A percentile compares a stretch with the other conserved stretches of the same genome.
These are phyloP conservation scores for Cubamyces lactineus DNA, from an alignment of 768 basidiomycete species.

Conservation along the genomic window DNA sequence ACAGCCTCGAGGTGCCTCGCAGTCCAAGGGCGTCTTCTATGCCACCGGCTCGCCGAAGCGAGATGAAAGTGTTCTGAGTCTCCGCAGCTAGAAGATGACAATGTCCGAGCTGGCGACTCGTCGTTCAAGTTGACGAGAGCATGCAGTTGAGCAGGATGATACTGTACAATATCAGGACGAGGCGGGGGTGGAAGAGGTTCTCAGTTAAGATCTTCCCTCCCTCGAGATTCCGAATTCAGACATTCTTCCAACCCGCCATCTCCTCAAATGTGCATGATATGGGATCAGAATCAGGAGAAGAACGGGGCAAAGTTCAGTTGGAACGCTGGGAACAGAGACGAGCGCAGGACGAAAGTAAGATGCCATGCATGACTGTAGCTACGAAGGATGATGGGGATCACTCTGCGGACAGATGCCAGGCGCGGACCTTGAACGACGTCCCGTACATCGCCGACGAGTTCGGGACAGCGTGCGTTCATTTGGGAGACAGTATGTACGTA, in stretches of 20 bases:
- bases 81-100: background rate
- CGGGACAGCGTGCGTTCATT: background rate
- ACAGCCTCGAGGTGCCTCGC: background rate
- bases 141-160: background rate
- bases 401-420: constrained; percentile 15
- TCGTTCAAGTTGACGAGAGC: background rate
- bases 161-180: background rate
- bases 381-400: constrained; percentile 21
- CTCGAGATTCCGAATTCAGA: background rate
- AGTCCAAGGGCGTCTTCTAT: background rate
- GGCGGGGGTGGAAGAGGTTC: background rate
- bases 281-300: constrained; percentile 19
- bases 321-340: constrained; percentile 10
- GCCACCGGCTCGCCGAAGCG: constrained; percentile 17
- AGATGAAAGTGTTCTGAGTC: constrained; percentile 4
- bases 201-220: background rate
- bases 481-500: background rate
- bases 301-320: constrained; percentile 2
- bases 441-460: constrained; percentile 3
- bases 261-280: constrained; percentile 5
- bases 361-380: constrained; percentile 12
- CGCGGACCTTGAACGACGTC: constrained; percentile 2
- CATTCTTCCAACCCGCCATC: background rate
- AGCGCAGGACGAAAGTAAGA: background rate
- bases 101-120: background rate